Conservation (phyloP, 306 rosid species). For the Astragalus membranaceus region DNA sequence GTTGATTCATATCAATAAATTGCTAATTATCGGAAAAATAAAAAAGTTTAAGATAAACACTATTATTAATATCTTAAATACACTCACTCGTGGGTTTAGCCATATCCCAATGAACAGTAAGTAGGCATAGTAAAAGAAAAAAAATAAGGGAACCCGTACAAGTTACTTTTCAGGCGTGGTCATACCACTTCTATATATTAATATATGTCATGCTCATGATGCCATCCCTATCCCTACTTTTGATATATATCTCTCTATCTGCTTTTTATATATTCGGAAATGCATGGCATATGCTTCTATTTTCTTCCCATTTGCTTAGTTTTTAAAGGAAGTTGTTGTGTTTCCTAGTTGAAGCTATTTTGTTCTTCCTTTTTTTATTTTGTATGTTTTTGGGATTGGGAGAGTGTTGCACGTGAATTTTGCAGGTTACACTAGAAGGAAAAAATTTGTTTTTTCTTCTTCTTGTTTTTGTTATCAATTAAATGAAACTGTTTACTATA, state of each 20-base stretch:
- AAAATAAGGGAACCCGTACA: too few relatives aligned
- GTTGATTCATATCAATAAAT: too few relatives aligned
- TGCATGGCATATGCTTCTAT: slow-evolving; percentile 13
- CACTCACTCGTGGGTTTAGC: too few relatives aligned
- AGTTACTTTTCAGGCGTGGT: slow-evolving; percentile 40
- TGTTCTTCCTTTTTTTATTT: neutral
- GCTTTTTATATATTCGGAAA: slow-evolving; percentile 10
- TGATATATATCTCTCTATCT: neutral
- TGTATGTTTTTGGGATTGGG: slow-evolving; percentile 23
- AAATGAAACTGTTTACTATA: neutral
- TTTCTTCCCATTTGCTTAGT: slow-evolving; percentile 24
- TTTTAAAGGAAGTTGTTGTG: slow-evolving; percentile 9
- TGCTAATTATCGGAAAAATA: too few relatives aligned
- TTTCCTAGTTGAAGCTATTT: neutral
- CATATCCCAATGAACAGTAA: too few relatives aligned
- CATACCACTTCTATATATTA: slow-evolving; percentile 36
- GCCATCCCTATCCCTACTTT: slow-evolving; percentile 10
- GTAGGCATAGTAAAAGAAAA: too few relatives aligned
- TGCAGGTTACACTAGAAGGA: neutral
- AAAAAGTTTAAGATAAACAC: too few relatives aligned
- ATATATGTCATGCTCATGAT: slow-evolving; percentile 40
- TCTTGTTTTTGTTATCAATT: neutral
- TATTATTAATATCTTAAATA: too few relatives aligned
- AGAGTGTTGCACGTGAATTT: slow-evolving; percentile 42
- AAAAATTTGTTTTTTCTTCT: neutral